Evolutionary conservation across 495 filamentous ascomycete genomes (phyloP).

Genomic region (Terfezia boudieri): DNA sequence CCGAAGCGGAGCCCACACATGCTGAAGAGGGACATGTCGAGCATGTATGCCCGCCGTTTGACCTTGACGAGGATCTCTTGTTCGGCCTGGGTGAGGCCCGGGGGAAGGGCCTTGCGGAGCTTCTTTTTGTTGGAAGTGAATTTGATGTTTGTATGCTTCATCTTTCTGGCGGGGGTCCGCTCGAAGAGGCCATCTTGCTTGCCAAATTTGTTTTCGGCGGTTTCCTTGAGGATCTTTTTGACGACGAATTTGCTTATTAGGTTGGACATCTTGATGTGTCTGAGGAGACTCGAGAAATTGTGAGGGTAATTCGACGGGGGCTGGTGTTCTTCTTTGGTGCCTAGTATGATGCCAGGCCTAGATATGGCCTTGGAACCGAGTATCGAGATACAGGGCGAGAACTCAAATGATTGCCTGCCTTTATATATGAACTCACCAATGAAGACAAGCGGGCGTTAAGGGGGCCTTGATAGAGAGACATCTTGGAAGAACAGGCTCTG

Average conservation of each 20-base stretch:
- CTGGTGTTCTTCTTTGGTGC: too few species aligned
- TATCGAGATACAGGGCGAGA: too few species aligned
- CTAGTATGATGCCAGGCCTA: slow-evolving; percentile 4
- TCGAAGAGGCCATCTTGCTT: slow-evolving; percentile 50
- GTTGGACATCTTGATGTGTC: slow-evolving; percentile 26
- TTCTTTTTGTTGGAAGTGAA: slow-evolving; percentile 33
- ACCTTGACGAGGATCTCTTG: slow-evolving; percentile 54
- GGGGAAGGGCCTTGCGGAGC: slow-evolving; percentile 43
- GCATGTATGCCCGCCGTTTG: slow-evolving; percentile 53
- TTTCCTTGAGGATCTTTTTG: slow-evolving; percentile 45
- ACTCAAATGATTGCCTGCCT: too few species aligned
- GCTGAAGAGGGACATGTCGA: slow-evolving; percentile 61
- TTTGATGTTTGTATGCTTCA: slow-evolving; percentile 27
- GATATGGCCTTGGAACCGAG: not conserved
- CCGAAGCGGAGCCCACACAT: slow-evolving; percentile 58
- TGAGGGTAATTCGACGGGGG: too few species aligned
- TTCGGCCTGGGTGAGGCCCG: slow-evolving; percentile 58
- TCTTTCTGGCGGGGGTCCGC: slow-evolving; percentile 41
- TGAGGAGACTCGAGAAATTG: too few species aligned
- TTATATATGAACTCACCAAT: too few species aligned
- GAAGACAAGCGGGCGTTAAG: too few species aligned
- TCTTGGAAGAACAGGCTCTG: too few species aligned
- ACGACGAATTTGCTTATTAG: slow-evolving; percentile 33
- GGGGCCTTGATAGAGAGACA: too few species aligned
- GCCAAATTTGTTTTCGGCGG: slow-evolving; percentile 42